Evolutionary conservation across 805 yeast genomes (phyloP), one percentile per base, ranked within the genome.

Genomic region (Schwanniomyces vanrijiae): DNA sequence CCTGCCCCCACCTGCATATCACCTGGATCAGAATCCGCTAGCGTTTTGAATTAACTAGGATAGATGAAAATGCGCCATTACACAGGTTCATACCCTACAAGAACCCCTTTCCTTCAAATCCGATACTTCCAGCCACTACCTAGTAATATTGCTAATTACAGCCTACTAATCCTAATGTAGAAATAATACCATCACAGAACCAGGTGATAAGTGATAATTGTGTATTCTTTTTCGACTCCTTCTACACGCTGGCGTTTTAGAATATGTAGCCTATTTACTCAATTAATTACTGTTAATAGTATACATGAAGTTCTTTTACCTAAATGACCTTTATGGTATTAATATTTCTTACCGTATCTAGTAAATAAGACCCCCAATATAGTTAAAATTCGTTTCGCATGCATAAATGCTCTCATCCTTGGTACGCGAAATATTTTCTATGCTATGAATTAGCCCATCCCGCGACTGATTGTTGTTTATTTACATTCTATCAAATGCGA

Each of bases 401-500:
- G 39, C 39, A 37, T 37, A 37, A 21, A 37, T 20, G 25, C 11
- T 25, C 38, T 13, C 14, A 21, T 11, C 11, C n/a, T 20, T 31
- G 16, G 39, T 20, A 37, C 39, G 39, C 39, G 39, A 19, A 10
- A 10, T 9, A 8, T 19, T 20, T 20, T 14, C 39, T 20, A 11
- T 14, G 16, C 39, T 37, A 13, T 37, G 22, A 21, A 21, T 19
- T 37, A 21, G 25, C 9, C 16, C 25, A 20, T 20, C 10, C 11
- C 39, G 39, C 39, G 39, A 37, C 41, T 24, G 20, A 38, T 38
- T 22, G 41, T 37, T 44, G 43, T 44, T 40, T 44, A 40, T 44
- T 44, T 44, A 40, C 47, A 31, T 40, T 44, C 31, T 28, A 16
- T 33, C 29, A 35, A 44, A 31, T 44, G 47, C 47, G 40, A 40